A percentile compares a stretch with the other conserved stretches of the same genome.
These are phyloP conservation scores for Mucor sp. DNA, from an alignment of 371 early-diverging fungal species.

Conservation along the genomic window DNA sequence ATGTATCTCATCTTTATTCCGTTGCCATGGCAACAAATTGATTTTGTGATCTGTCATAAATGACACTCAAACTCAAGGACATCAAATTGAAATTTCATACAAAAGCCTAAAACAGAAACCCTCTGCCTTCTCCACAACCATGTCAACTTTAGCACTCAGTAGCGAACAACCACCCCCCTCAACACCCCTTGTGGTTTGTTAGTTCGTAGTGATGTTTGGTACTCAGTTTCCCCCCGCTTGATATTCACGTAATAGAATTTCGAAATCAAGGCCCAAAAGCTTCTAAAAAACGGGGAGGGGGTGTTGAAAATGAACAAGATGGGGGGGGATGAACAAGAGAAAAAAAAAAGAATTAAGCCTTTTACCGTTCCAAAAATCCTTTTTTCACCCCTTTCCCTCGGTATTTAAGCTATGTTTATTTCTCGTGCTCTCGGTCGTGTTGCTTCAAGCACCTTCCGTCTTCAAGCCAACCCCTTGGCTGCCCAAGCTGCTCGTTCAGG, in stretches of 20 bases:
- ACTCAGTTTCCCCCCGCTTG: not conserved
- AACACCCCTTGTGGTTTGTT: slow-evolving; percentile 7
- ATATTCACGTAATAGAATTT: slow-evolving; percentile 6
- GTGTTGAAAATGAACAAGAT: not conserved
- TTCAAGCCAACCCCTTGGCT: slow-evolving; percentile 25
- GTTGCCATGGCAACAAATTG: not conserved
- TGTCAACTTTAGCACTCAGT: slow-evolving; percentile 14
- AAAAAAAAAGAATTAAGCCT: slow-evolving; percentile 9
- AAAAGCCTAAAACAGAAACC: not conserved
- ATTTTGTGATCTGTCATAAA: not conserved
- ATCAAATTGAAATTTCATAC: not conserved
- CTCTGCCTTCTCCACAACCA: slow-evolving; percentile 13
- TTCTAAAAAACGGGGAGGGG: not conserved
- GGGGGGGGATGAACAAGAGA: not conserved
- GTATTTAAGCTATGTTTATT: slow-evolving; percentile 36
- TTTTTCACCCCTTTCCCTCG: slow-evolving; percentile 28
- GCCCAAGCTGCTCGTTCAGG: slow-evolving; percentile 27
- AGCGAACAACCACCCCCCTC: not conserved
- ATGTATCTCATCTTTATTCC: not conserved
- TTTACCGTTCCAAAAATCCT: slow-evolving; percentile 17
- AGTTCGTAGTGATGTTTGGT: not conserved
- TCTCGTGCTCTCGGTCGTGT: slow-evolving; percentile 43
- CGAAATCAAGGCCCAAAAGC: not conserved
- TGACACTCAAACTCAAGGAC: not conserved
- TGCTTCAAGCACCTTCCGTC: slow-evolving; percentile 37